Base-by-base conservation (phyloP, 2,329 filamentous ascomycete genomes). In the Arthrobotrys megalospora region DNA sequence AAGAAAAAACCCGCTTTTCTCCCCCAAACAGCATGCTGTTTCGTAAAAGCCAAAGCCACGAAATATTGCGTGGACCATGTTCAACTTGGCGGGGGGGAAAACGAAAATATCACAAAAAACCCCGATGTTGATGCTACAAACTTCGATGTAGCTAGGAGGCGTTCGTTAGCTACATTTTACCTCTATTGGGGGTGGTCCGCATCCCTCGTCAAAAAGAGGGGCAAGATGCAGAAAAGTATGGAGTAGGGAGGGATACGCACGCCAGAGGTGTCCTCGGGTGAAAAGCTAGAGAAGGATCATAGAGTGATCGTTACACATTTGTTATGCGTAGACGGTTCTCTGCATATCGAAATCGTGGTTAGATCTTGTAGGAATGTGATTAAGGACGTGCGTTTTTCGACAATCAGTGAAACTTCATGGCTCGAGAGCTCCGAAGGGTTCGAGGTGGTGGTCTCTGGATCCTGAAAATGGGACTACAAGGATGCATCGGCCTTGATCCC, bases 211-310 rank as follows among this genome's bases (percentile, higher is more conserved):
- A 63, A 68, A 28, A 65, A 38, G 62, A 58, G 52, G 63, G 70
- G 60, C 70, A 75, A 63, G 41, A 58, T 76, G 65, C 65, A 69
- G 38, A 58, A 62, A 50, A 48, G 28, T 43, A 53, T 41, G 43
- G 41, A 38, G 47, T 47, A 68, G 64, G 71, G 45, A 68, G 64
- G 71, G 45, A 58, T 76, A 69, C 55, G 58, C 72, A 70, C 58
- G 60, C 72, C 65, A 16, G n/a, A 45, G 10, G 70, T 45, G 16
- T 63, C 28, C 32, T 58, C 28, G 47, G 45, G 3, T 24, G 36
- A 48, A 52, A 41, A 43, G 24, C 73, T 77, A 77, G 66, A 67
- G 73, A 71, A 77, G 73, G 73, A 77, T 77, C 73, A 70, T 71
- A 43, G 47, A 68, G 47, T 48, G 50, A 43, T 53, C 50, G 65